Conservation (phyloP, 768 basidiomycete genomes). For the Lepiota venenata region DNA sequence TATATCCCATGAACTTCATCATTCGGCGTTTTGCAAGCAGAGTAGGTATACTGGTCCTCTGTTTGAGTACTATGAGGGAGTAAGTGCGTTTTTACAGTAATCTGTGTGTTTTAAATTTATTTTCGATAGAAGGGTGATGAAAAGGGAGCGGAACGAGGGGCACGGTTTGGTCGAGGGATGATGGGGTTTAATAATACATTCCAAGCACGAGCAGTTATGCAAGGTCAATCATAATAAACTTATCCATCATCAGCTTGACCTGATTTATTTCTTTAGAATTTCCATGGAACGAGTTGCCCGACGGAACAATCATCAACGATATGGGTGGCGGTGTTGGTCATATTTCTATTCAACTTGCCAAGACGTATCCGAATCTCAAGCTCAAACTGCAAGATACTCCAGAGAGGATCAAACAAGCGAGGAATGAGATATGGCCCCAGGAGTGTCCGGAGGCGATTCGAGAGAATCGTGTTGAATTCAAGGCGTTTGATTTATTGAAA, state of each 20-base stretch:
- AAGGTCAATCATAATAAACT: too few relatives aligned
- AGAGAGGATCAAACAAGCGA: slow-evolving; percentile 21
- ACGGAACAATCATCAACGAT: slow-evolving; percentile 28
- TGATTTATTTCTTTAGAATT: too few relatives aligned
- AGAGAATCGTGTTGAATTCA: slow-evolving; percentile 28
- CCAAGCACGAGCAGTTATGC: slow-evolving; percentile 24
- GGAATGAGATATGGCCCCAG: slow-evolving; percentile 26
- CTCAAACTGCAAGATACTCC: slow-evolving; percentile 30
- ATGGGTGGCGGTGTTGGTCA: slow-evolving; percentile 34
- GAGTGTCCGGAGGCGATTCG: slow-evolving; percentile 28
- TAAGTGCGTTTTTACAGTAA: too few relatives aligned
- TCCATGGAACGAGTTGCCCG: not conserved
- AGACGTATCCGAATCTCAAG: slow-evolving; percentile 24
- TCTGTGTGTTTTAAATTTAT: too few relatives aligned
- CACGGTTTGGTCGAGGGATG: slow-evolving; percentile 31
- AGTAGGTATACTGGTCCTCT: slow-evolving; percentile 15
- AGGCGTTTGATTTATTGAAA: slow-evolving; percentile 34
- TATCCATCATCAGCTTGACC: too few relatives aligned
- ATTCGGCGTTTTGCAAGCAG: slow-evolving; percentile 4
- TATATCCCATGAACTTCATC: slow-evolving; percentile 8
- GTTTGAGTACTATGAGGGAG: slow-evolving; percentile 17
- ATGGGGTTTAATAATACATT: slow-evolving; percentile 26
- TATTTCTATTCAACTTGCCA: slow-evolving; percentile 23
- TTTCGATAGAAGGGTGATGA: not conserved
- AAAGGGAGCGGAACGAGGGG: slow-evolving; percentile 3